These are phyloP conservation scores for Penicillium corylophilum DNA, from an alignment of 2,329 filamentous ascomycete species.

Conservation along the genomic window DNA sequence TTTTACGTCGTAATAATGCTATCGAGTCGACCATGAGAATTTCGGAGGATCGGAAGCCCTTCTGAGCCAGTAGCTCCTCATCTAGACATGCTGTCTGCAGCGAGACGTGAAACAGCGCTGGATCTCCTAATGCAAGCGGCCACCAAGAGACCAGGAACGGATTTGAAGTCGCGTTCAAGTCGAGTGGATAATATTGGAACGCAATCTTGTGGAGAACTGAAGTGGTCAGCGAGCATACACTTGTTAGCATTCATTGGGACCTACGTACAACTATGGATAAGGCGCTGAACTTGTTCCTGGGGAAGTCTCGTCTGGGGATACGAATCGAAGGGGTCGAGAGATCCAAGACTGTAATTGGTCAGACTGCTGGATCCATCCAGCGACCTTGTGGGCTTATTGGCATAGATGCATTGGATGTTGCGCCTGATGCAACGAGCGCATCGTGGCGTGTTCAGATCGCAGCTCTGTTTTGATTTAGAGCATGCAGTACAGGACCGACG, in stretches of 20 bases:
- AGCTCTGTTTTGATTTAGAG: constrained; percentile 56
- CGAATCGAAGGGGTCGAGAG: constrained; percentile 57
- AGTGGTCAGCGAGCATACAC: constrained; percentile 16
- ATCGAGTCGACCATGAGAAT: constrained; percentile 60
- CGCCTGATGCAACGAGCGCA: constrained; percentile 58
- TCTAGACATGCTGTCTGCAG: constrained; percentile 60
- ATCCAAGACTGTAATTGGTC: constrained; percentile 32
- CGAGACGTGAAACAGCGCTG: constrained; percentile 59
- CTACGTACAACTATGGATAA: constrained; percentile 57
- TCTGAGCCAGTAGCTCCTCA: constrained; percentile 53
- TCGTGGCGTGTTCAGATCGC: constrained; percentile 54
- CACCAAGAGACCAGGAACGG: constrained; percentile 62
- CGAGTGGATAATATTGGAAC: constrained; percentile 61
- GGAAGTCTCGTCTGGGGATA: constrained; percentile 56
- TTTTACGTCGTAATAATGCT: constrained; percentile 51
- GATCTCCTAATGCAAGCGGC: constrained; percentile 57
- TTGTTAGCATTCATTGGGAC: not conserved
- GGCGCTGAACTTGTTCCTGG: constrained; percentile 51
- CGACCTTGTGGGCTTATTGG: constrained; percentile 48
- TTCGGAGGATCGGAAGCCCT: constrained; percentile 55
- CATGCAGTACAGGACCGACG: constrained; percentile 58
- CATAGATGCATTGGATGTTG: constrained; percentile 51
- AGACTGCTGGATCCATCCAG: constrained; percentile 11
- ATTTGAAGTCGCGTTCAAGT: constrained; percentile 54
- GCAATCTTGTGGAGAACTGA: constrained; percentile 58